Conservation (phyloP, 2,329 filamentous ascomycete species). For the Neonectria coccinea region DNA sequence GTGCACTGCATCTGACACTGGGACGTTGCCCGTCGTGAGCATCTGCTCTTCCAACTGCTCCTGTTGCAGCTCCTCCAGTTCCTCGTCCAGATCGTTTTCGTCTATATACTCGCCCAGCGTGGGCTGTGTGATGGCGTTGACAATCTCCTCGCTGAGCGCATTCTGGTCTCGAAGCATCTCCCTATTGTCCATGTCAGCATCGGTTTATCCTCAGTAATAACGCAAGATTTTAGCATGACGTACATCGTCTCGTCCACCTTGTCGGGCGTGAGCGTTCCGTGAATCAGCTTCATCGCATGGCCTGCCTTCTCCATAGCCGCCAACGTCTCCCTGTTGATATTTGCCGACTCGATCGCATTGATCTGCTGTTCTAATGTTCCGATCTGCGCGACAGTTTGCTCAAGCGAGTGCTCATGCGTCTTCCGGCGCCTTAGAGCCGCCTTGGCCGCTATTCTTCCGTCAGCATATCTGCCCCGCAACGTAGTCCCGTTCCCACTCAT, state of each 20-base stretch:
- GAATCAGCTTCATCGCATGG: constrained; percentile 91
- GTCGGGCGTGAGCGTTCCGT: constrained; percentile 89
- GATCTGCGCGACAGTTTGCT: constrained; percentile 91
- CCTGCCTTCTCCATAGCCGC: constrained; percentile 93
- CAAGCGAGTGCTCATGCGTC: constrained; percentile 88
- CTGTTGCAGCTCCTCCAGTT: constrained; percentile 89
- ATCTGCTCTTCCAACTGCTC: constrained; percentile 94
- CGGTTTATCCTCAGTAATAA: neutral
- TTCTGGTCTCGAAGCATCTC: constrained; percentile 93
- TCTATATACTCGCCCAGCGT: constrained; percentile 78
- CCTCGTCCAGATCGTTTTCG: constrained; percentile 86
- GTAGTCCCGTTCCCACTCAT: constrained; percentile 14
- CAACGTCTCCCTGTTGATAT: constrained; percentile 98
- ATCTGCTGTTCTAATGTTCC: constrained; percentile 94
- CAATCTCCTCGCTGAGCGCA: constrained; percentile 92
- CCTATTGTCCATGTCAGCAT: constrained; percentile 65
- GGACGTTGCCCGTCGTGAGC: constrained; percentile 87
- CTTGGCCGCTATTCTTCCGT: constrained; percentile 77
- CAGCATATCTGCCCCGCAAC: constrained; percentile 40
- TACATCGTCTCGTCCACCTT: constrained; percentile 97
- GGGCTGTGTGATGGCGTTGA: constrained; percentile 81
- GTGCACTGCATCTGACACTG: constrained; percentile 81
- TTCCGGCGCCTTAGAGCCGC: constrained; percentile 94
- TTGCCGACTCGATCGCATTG: constrained; percentile 95
- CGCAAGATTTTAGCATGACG: constrained; percentile 50